These are phyloP conservation scores for Lecanicillium sp. DNA, from an alignment of 2,329 filamentous ascomycete species.

Conservation along the genomic window DNA sequence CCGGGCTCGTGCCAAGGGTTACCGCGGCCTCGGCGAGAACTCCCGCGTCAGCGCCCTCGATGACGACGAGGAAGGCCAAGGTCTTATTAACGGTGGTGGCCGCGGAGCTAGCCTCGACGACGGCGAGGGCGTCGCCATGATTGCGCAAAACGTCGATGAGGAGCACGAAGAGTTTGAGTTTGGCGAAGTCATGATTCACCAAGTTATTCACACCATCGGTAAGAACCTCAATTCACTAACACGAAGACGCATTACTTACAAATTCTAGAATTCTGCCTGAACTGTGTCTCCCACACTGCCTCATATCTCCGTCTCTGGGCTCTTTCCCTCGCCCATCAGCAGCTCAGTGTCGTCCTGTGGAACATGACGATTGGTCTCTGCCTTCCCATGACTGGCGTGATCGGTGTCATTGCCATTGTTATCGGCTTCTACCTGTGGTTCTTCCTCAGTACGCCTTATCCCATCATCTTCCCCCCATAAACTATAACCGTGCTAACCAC, in stretches of 20 bases:
- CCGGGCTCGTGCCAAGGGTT: conserved; percentile 77
- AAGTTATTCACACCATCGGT: conserved; percentile 98
- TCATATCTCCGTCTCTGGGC: conserved; percentile 99
- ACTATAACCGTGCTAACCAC: conserved; percentile 20
- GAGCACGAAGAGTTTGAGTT: conserved; percentile 98
- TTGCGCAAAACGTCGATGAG: conserved; percentile 76
- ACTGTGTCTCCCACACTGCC: conserved; percentile 97
- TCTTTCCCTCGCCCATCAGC: conserved; percentile 92
- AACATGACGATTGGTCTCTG: conserved; percentile 84
- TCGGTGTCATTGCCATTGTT: conserved; percentile 76
- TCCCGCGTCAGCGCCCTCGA: conserved; percentile 85
- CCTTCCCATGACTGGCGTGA: conserved; percentile 57
- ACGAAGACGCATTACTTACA: conserved; percentile 24
- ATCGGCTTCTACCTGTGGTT: conserved; percentile 87
- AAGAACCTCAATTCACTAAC: conserved; percentile 30
- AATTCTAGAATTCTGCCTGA: conserved; percentile 83
- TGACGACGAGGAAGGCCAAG: conserved; percentile 70
- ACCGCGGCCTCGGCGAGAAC: conserved; percentile 86
- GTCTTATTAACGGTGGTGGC: conserved; percentile 35
- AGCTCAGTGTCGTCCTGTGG: conserved; percentile 94
- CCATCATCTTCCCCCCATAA: neutral
- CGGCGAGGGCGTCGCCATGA: conserved; percentile 78
- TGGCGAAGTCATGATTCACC: conserved; percentile 95
- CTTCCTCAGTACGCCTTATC: conserved; percentile 52
- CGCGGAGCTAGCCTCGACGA: conserved; percentile 59